phyloP scores from a whole-genome alignment of 2,329 filamentous ascomycete species.

The Coleophoma eucalyptorum region DNA sequence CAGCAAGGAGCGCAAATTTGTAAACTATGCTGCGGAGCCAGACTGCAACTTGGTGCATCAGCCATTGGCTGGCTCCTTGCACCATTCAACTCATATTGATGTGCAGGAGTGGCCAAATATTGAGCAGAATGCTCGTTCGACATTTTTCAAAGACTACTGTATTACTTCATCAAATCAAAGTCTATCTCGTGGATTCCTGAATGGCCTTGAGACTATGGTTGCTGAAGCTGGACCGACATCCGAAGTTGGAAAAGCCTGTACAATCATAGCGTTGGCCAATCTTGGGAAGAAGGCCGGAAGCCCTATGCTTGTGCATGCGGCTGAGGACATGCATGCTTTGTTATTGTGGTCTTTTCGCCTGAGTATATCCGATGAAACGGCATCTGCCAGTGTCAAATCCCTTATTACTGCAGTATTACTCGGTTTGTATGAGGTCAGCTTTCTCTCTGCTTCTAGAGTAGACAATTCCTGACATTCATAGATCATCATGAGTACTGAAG shows the following conservation, averaged over 20 bases:
- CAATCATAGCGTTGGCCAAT: slow-evolving; percentile 11
- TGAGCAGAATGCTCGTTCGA: slow-evolving; percentile 5
- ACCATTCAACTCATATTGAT: slow-evolving; percentile 2
- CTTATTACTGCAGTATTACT: slow-evolving; percentile 13
- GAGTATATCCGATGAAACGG: slow-evolving; percentile 4
- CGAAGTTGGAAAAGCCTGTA: slow-evolving; percentile 11
- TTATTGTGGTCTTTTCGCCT: slow-evolving; percentile 8
- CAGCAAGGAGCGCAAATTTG: slow-evolving; percentile 1
- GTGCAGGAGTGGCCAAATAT: slow-evolving; percentile 5
- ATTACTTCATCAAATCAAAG: slow-evolving; percentile 7
- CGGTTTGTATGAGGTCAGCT: slow-evolving; percentile 14
- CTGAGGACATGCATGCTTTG: slow-evolving; percentile 6
- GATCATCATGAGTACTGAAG: slow-evolving; percentile 1
- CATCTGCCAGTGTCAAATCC: slow-evolving; percentile 3
- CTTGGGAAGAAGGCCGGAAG: slow-evolving; percentile 11
- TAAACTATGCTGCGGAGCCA: neutral
- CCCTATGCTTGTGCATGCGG: slow-evolving; percentile 6
- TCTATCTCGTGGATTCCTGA: slow-evolving; percentile 15
- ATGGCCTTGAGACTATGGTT: slow-evolving; percentile 10
- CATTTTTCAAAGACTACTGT: slow-evolving; percentile 17
- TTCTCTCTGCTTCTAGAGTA: neutral
- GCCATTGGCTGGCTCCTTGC: slow-evolving; percentile 5
- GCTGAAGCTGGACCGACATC: slow-evolving; percentile 8
- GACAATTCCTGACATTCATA: neutral
- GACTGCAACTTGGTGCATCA: slow-evolving; percentile 1